Percentiles rank a stretch among this genome's conserved stretches.
Conservation (phyloP, 192 early-diverging fungal genomes). For the Umbelopsis ramanniana region DNA sequence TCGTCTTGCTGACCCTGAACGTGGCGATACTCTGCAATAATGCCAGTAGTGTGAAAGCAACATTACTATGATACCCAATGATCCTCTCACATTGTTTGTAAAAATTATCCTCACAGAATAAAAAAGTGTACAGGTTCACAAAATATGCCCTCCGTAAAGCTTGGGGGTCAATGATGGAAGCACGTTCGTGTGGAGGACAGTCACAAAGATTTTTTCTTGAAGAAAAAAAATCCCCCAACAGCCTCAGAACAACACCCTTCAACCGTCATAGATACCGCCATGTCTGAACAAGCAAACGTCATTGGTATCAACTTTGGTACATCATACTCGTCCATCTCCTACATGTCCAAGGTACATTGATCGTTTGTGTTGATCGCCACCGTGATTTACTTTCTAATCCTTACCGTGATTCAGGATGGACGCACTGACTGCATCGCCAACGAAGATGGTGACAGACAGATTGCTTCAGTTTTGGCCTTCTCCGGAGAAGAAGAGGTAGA, state of each 20-base stretch:
- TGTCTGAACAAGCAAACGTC: slow-evolving; percentile 43
- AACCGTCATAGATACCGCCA: slow-evolving; percentile 21
- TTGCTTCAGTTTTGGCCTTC: slow-evolving; percentile 93
- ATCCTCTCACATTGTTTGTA: background rate
- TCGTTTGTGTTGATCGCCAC: slow-evolving; percentile 23
- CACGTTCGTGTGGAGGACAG: background rate
- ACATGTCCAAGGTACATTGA: slow-evolving; percentile 71
- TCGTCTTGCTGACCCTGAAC: slow-evolving; percentile 61
- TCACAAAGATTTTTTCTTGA: slow-evolving; percentile 17
- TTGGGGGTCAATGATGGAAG: too few species aligned
- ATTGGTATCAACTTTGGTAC: slow-evolving; percentile 90
- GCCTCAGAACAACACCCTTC: slow-evolving; percentile 7
- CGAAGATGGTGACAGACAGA: slow-evolving; percentile 97
- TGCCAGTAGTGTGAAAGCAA: background rate
- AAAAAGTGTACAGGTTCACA: background rate
- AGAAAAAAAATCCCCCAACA: background rate
- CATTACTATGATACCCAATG: background rate
- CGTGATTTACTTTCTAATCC: background rate
- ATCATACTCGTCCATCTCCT: slow-evolving; percentile 82
- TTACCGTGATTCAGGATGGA: slow-evolving; percentile 52
- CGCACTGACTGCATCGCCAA: slow-evolving; percentile 92
- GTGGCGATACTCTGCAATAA: slow-evolving; percentile 19
- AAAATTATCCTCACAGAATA: background rate
- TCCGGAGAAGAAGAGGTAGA: slow-evolving; percentile 86
- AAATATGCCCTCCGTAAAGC: too few species aligned